A percentile compares a stretch with the other conserved stretches of the same genome.
phyloP scores from a whole-genome alignment of 2,329 filamentous ascomycete species.

The Arthroderma sp. region DNA sequence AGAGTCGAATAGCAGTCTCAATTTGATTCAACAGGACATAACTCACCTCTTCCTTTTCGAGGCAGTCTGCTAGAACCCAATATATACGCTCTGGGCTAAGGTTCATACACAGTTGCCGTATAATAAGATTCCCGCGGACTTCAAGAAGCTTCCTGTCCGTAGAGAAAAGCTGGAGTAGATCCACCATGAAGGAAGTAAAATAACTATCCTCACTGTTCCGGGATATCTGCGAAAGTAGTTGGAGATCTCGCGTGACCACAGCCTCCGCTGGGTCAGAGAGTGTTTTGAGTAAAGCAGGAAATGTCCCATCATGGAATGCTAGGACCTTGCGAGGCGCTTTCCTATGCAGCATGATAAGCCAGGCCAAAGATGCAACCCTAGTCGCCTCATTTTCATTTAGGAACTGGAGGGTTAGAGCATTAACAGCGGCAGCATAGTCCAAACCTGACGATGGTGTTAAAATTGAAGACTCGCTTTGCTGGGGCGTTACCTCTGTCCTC shows the following conservation, averaged over 20 bases:
- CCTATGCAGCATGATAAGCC: slow-evolving; percentile 94
- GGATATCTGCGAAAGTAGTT: slow-evolving; percentile 89
- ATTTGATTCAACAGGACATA: background rate
- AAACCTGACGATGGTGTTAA: slow-evolving; percentile 48
- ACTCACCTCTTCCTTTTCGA: slow-evolving; percentile 74
- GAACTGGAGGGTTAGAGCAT: slow-evolving; percentile 82
- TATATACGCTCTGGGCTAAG: slow-evolving; percentile 93
- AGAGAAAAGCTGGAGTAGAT: slow-evolving; percentile 84
- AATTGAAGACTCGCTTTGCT: slow-evolving; percentile 33
- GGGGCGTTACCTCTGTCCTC: slow-evolving; percentile 27
- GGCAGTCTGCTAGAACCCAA: slow-evolving; percentile 84
- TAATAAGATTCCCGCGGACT: slow-evolving; percentile 88
- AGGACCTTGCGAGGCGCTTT: slow-evolving; percentile 89
- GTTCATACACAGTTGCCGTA: slow-evolving; percentile 83
- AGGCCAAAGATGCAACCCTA: slow-evolving; percentile 80
- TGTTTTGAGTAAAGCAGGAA: slow-evolving; percentile 89
- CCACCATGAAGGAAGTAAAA: slow-evolving; percentile 97
- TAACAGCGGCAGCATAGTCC: slow-evolving; percentile 93
- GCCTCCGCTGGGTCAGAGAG: slow-evolving; percentile 89
- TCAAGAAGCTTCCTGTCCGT: slow-evolving; percentile 86
- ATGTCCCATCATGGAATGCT: slow-evolving; percentile 93
- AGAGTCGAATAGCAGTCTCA: background rate
- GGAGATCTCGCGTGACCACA: slow-evolving; percentile 86
- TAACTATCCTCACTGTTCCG: slow-evolving; percentile 94
- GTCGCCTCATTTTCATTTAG: slow-evolving; percentile 95